Conservation (phyloP, 2,329 filamentous ascomycete species). For the Verticillium isaacii region DNA sequence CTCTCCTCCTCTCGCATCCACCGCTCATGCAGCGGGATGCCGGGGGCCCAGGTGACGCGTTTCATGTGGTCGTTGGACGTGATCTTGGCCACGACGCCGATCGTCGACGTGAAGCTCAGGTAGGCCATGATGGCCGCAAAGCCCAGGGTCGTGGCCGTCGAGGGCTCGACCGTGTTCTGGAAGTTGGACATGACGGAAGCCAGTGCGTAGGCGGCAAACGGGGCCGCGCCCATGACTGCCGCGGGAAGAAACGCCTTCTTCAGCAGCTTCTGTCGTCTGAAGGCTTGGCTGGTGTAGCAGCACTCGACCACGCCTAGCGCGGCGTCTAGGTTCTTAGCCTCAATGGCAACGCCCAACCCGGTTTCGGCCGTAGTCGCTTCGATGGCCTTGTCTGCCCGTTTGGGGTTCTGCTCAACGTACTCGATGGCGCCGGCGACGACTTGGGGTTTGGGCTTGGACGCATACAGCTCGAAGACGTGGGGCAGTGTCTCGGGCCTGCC, state of each 20-base stretch:
- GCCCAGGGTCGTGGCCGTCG: slow-evolving; percentile 69
- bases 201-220: slow-evolving; percentile 64
- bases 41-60: slow-evolving; percentile 83
- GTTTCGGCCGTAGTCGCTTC: slow-evolving; percentile 63
- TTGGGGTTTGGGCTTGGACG: slow-evolving; percentile 70
- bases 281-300: slow-evolving; percentile 63
- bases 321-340: slow-evolving; percentile 70
- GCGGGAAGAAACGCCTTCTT: slow-evolving; percentile 58
- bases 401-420: slow-evolving; percentile 62
- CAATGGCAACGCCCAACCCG: slow-evolving; percentile 76
- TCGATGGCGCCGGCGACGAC: slow-evolving; percentile 53
- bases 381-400: slow-evolving; percentile 66
- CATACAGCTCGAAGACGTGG: slow-evolving; percentile 75
- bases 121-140: slow-evolving; percentile 82
- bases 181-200: slow-evolving; percentile 62
- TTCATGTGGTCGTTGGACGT: slow-evolving; percentile 95
- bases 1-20: slow-evolving; percentile 91
- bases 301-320: slow-evolving; percentile 72
- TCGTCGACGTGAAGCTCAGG: slow-evolving; percentile 70
- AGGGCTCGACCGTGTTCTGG: slow-evolving; percentile 73
- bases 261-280: slow-evolving; percentile 61
- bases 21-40: slow-evolving; percentile 72
- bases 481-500: slow-evolving; percentile 73
- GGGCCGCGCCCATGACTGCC: slow-evolving; percentile 50
- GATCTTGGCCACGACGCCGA: slow-evolving; percentile 78